Percentiles rank a stretch among this genome's conserved stretches.
Conservation (phyloP, 1,284 basidiomycete genomes). For the Moesziomyces aphidis region DNA sequence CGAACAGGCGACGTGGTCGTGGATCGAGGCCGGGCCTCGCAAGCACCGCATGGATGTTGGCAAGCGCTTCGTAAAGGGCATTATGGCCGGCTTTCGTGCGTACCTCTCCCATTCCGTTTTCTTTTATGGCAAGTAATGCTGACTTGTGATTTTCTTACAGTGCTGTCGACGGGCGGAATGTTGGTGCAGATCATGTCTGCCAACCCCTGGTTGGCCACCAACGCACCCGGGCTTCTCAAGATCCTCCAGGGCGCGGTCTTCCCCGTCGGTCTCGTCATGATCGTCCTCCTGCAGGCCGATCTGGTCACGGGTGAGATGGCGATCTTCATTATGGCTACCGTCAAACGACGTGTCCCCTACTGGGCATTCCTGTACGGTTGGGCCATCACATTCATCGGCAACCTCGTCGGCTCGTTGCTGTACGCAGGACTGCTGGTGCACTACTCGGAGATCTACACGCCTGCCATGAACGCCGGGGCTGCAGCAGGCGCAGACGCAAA, state of each 20-base stretch:
- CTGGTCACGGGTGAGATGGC: conserved; percentile 58
- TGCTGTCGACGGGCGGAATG: conserved; percentile 54
- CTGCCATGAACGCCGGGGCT: conserved; percentile 38
- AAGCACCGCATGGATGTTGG: conserved; percentile 49
- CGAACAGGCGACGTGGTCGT: conserved; percentile 59
- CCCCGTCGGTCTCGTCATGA: conserved; percentile 59
- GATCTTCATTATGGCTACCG: conserved; percentile 54
- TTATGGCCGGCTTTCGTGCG: conserved; percentile 54
- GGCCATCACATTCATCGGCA: conserved; percentile 77
- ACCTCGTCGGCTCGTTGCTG: conserved; percentile 78
- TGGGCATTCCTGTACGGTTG: conserved; percentile 64
- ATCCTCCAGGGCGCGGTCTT: conserved; percentile 53
- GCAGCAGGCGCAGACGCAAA: conserved; percentile 40
- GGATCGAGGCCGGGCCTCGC: conserved; percentile 51
- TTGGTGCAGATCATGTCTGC: conserved; percentile 56
- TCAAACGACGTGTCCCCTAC: conserved; percentile 52
- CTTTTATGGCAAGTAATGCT: too few relatives aligned
- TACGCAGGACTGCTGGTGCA: conserved; percentile 75
- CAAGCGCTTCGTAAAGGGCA: conserved; percentile 51
- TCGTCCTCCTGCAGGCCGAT: conserved; percentile 56
- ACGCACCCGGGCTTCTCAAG: conserved; percentile 56
- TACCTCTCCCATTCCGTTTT: too few relatives aligned
- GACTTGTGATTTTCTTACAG: conserved; percentile 3
- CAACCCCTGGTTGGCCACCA: conserved; percentile 55
- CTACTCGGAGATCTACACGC: conserved; percentile 46